Evolutionary conservation across 176 grass and related monocot genomes (phyloP).

Genomic region (Triticum timopheevii): DNA sequence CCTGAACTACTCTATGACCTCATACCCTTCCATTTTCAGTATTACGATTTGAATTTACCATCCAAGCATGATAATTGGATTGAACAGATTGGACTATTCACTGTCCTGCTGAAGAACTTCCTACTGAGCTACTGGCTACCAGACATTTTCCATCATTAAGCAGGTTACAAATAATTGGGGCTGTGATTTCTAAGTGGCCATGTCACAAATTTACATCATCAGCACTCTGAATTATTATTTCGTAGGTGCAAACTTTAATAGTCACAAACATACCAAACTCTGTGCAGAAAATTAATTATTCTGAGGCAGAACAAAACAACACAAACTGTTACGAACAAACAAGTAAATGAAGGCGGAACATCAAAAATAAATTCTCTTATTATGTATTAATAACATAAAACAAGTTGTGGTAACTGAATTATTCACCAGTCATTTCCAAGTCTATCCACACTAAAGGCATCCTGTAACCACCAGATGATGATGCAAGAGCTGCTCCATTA

Average conservation of each 20-base stretch:
- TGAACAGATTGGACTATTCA: not conserved
- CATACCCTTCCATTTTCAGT: not conserved
- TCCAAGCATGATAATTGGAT: not conserved
- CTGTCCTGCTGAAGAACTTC: not conserved
- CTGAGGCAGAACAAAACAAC: not conserved
- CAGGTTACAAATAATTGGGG: not conserved
- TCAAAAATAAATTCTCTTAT: not conserved
- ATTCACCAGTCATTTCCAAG: conserved; percentile 91
- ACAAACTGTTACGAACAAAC: not conserved
- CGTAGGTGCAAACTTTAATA: not conserved
- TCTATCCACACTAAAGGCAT: conserved; percentile 95
- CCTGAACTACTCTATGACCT: not conserved
- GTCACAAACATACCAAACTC: not conserved
- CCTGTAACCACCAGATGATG: conserved; percentile 53
- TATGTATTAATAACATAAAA: not conserved
- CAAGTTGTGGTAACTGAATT: not conserved
- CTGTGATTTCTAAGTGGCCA: too few relatives aligned
- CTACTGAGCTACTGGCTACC: not conserved
- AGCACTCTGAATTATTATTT: not conserved
- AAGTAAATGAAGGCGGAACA: not conserved
- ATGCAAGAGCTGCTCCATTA: conserved; percentile 26
- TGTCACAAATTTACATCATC: not conserved
- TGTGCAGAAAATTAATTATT: not conserved
- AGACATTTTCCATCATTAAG: not conserved
- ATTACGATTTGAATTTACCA: not conserved